Evolutionary conservation across 352 stramenopile genomes (phyloP), one percentile per base, ranked within the genome.

Genomic region (Globisporangium lucens): DNA sequence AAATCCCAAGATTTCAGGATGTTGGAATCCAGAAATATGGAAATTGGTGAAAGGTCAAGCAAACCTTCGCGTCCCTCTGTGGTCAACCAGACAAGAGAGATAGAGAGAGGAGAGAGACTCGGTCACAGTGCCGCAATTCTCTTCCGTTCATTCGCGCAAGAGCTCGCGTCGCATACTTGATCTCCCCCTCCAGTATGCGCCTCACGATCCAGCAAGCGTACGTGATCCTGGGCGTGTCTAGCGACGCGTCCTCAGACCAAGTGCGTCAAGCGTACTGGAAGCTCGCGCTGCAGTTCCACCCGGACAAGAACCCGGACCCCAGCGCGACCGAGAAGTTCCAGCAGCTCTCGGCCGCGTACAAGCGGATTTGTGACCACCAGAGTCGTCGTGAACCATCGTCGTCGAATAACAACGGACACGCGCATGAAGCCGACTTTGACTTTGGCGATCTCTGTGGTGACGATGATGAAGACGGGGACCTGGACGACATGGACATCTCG

Each of bases 271-370:
- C 82, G 66, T 93, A 93, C 64, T 73, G 80, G 0, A 76, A 80
- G 58, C 72, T 90, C 57, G 85, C 85, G 24, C 72, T 90, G 55
- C 75, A 82, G 62, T 90, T 78, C 69, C 85, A 93, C 57, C 83
- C 85, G 7, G 85, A 91, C 75, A 90, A 91, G 72, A 91, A 91
- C 52, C 67, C 77, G 22, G 71, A 86, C 15, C 72, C 80, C 29
- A 71, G 73, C 38, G 83, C 84, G n/a, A 91, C 86, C 0, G 73
- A 77, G 59, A 79, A 77, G 56, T 94, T 94, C 71, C 83, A 94
- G 67, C 65, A 82, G 36, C 74, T 94, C 53, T 89, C 79, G 38
- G 72, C 77, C 1, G 83, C 86, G 8, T 94, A 92, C 74, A 89
- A 91, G 66, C 72, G 76, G 12, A 70, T 94, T 57, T 87, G 82